Evolutionary conservation across 2,329 filamentous ascomycete genomes (phyloP).

Genomic region (Curvularia hawaiiensis): DNA sequence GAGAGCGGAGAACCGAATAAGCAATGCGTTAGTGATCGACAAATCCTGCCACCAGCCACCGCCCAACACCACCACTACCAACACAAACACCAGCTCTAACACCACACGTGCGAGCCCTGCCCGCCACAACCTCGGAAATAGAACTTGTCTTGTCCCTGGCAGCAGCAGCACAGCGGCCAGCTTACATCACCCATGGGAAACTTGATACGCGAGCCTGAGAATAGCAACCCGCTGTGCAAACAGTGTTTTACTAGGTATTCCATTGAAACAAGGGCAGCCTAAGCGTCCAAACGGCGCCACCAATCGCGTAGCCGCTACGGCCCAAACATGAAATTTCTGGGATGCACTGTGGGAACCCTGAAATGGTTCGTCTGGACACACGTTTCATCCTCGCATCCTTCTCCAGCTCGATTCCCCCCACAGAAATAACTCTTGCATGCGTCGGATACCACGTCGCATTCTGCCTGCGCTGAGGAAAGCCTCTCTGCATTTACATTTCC

Average conservation of each 20-base stretch:
- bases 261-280: constrained; percentile 3
- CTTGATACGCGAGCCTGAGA: constrained; percentile 5
- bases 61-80: constrained; percentile 1
- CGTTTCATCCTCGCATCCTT: constrained; percentile 7
- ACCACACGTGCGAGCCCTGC: constrained; percentile 6
- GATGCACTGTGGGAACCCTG: constrained; percentile 11
- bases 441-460: constrained; percentile 10
- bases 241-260: constrained; percentile 2
- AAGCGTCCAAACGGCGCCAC: constrained; percentile 6
- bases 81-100: not conserved
- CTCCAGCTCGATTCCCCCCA: not conserved
- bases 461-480: not conserved
- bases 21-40: constrained; percentile 11
- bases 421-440: not conserved
- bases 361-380: constrained; percentile 16
- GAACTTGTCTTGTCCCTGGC: constrained; percentile 7
- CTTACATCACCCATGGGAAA: constrained; percentile 1
- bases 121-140: constrained; percentile 4
- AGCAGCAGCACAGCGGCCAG: constrained; percentile 6
- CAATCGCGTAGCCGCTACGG: constrained; percentile 12
- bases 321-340: constrained; percentile 6
- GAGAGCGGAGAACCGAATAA: constrained; percentile 21
- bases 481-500: not conserved
- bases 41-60: constrained; percentile 11
- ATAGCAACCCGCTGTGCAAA: constrained; percentile 5